These are phyloP conservation scores for Ophiocordyceps camponoti-rufipedis DNA, from an alignment of 2,329 filamentous ascomycete species.

Conservation along the genomic window DNA sequence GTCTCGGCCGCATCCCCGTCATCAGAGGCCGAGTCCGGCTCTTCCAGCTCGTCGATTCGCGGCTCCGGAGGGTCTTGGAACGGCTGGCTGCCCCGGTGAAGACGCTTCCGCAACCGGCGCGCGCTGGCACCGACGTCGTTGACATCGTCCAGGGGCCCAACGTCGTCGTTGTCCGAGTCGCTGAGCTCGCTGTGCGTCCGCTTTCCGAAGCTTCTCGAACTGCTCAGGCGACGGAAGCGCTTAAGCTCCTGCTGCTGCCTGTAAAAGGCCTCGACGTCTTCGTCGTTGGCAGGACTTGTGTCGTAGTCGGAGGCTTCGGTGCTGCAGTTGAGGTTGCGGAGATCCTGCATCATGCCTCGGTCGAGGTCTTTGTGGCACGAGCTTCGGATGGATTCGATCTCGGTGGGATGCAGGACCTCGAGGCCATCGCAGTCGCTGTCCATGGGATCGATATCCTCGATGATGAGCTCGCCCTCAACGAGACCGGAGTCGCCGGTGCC, in stretches of 20 bases:
- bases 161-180: constrained; percentile 26
- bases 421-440: constrained; percentile 24
- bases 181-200: constrained; percentile 34
- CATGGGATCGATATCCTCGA: constrained; percentile 29
- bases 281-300: constrained; percentile 10
- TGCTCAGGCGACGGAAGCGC: constrained; percentile 26
- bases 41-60: constrained; percentile 34
- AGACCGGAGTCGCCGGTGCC: not conserved
- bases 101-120: constrained; percentile 25
- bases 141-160: constrained; percentile 17
- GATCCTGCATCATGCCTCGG: constrained; percentile 22
- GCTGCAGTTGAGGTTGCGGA: constrained; percentile 26
- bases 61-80: constrained; percentile 31
- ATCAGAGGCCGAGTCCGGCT: constrained; percentile 29
- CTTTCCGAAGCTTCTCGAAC: constrained; percentile 36
- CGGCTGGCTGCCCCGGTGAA: constrained; percentile 26
- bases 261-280: constrained; percentile 22
- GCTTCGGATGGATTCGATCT: constrained; percentile 27
- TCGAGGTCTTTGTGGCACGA: constrained; percentile 22
- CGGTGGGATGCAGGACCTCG: constrained; percentile 23
- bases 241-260: constrained; percentile 22
- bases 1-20: constrained; percentile 20
- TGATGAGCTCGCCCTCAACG: constrained; percentile 14
- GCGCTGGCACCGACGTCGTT: constrained; percentile 27
- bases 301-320: constrained; percentile 19